These are phyloP conservation scores for Agrocybe pediades DNA, from an alignment of 768 basidiomycete genomes.

Conservation along the genomic window DNA sequence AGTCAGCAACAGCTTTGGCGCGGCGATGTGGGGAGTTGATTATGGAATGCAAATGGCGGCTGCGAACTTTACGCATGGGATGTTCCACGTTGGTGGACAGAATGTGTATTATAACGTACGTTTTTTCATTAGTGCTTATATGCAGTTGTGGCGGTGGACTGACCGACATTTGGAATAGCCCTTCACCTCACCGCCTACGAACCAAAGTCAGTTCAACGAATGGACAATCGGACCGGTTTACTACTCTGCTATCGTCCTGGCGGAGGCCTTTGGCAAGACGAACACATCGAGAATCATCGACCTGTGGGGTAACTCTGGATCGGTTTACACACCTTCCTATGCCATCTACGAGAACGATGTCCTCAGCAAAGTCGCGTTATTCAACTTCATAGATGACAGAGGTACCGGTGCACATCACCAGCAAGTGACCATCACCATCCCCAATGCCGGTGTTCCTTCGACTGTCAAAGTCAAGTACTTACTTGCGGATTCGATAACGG, in stretches of 20 bases:
- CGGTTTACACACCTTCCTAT: slow-evolving; percentile 64
- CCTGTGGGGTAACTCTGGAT: slow-evolving; percentile 49
- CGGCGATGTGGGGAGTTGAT: slow-evolving; percentile 66
- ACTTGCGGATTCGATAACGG: slow-evolving; percentile 52
- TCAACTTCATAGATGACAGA: slow-evolving; percentile 71
- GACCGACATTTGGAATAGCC: slow-evolving; percentile 37
- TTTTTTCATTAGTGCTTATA: slow-evolving; percentile 19
- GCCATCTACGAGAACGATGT: slow-evolving; percentile 74
- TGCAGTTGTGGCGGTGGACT: neutral
- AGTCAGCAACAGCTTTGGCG: slow-evolving; percentile 62
- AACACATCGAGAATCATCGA: slow-evolving; percentile 70
- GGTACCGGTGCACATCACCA: slow-evolving; percentile 48
- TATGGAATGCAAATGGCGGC: slow-evolving; percentile 66
- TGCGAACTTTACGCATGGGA: slow-evolving; percentile 53
- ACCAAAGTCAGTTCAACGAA: slow-evolving; percentile 55
- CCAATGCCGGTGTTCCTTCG: slow-evolving; percentile 46
- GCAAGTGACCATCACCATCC: slow-evolving; percentile 49
- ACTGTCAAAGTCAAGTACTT: slow-evolving; percentile 62
- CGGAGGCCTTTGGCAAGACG: slow-evolving; percentile 68
- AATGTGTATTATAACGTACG: slow-evolving; percentile 69
- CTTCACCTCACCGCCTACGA: slow-evolving; percentile 59
- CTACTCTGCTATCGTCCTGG: slow-evolving; percentile 70
- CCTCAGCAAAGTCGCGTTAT: slow-evolving; percentile 62
- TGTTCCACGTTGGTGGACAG: slow-evolving; percentile 68
- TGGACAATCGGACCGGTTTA: slow-evolving; percentile 79